Conservation (phyloP, 768 basidiomycete genomes). For the Tricholoma saponaceum region DNA sequence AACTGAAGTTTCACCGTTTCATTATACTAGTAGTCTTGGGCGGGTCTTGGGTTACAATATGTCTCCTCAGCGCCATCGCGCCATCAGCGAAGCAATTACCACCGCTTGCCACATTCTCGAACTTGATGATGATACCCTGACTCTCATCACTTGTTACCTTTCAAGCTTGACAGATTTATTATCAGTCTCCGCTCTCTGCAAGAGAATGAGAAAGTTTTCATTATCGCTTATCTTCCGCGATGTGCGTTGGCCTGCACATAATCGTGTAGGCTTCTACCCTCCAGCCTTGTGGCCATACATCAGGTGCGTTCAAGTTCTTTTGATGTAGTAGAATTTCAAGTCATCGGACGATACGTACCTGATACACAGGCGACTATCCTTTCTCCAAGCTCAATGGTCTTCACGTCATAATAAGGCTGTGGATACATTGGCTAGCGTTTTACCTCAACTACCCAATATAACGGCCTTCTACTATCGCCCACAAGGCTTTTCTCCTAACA, state of each 20-base stretch:
- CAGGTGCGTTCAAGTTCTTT: conserved; percentile 7
- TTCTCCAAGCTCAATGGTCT: conserved; percentile 9
- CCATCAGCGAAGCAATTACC: background rate
- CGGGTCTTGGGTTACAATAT: too few species aligned
- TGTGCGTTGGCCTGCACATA: conserved; percentile 6
- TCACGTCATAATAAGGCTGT: conserved; percentile 8
- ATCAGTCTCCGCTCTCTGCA: conserved; percentile 8
- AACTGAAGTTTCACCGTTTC: too few species aligned
- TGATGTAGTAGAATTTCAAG: background rate
- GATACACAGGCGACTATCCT: conserved; percentile 7
- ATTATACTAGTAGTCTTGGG: too few species aligned
- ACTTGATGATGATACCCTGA: conserved; percentile 8
- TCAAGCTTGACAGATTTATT: conserved; percentile 1
- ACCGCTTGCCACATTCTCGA: background rate
- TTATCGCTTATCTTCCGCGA: conserved; percentile 7
- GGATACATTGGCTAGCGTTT: background rate
- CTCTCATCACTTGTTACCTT: conserved; percentile 1
- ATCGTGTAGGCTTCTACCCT: conserved; percentile 8
- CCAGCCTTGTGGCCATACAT: conserved; percentile 11
- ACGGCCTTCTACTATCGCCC: conserved; percentile 8
- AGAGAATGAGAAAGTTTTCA: conserved; percentile 4
- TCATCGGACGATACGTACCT: background rate
- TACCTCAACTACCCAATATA: conserved; percentile 9
- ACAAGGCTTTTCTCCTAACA: conserved; percentile 6
- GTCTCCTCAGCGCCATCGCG: background rate